Evolutionary conservation across 2,329 filamentous ascomycete genomes (phyloP).

Genomic region (Aphanoascus verrucosus): DNA sequence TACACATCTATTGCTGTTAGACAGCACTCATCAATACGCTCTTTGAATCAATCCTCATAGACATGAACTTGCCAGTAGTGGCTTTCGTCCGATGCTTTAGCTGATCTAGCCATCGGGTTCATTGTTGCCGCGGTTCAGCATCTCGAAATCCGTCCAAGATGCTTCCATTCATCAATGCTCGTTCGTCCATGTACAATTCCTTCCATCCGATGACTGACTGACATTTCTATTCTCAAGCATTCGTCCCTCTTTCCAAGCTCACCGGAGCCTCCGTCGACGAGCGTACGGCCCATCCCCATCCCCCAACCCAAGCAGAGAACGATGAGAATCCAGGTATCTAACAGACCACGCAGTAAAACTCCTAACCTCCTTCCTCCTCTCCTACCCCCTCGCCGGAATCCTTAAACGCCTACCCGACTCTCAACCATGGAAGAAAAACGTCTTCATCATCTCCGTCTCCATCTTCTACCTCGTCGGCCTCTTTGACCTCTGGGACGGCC

Average conservation of each 20-base stretch:
- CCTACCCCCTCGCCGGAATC: conserved; percentile 78
- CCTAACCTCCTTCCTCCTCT: conserved; percentile 77
- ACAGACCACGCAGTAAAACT: conserved; percentile 64
- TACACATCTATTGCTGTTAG: no score
- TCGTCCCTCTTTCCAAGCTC: conserved; percentile 19
- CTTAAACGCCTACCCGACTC: conserved; percentile 84
- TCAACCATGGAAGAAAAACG: conserved; percentile 73
- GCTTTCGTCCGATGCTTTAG: neutral
- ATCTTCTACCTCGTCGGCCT: conserved; percentile 88
- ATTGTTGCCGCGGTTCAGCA: neutral
- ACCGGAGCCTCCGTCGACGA: neutral
- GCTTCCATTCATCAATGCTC: conserved; percentile 54
- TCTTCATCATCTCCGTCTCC: conserved; percentile 69
- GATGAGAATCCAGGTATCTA: no score
- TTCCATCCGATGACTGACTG: conserved; percentile 47
- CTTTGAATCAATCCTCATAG: no score
- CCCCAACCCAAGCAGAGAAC: no score
- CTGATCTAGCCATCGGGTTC: neutral
- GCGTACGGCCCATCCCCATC: neutral
- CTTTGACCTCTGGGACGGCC: conserved; percentile 81
- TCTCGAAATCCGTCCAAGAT: conserved; percentile 31
- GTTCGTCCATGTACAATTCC: conserved; percentile 50
- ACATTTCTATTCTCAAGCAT: conserved; percentile 57
- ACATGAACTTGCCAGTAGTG: no score
- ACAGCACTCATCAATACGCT: no score